These are phyloP conservation scores for Pseudonectria buxi DNA, from an alignment of 2,329 filamentous ascomycete genomes.

Conservation along the genomic window DNA sequence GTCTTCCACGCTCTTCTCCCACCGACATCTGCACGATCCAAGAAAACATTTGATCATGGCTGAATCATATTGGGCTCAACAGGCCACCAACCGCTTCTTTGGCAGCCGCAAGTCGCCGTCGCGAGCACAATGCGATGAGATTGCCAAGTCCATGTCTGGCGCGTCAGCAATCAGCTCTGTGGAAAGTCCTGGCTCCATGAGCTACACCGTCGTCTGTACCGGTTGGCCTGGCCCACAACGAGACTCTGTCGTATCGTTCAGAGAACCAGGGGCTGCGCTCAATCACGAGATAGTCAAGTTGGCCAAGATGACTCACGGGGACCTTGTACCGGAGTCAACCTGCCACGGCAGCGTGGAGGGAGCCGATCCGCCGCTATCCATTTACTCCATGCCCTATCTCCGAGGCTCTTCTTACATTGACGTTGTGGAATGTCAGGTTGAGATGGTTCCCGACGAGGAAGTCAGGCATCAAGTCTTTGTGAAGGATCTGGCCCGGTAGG, in stretches of 20 bases:
- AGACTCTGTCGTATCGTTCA: conserved; percentile 10
- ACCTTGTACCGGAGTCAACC: conserved; percentile 17
- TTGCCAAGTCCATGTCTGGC: conserved; percentile 13
- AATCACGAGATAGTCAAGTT: conserved; percentile 13
- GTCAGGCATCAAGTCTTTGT: conserved; percentile 9
- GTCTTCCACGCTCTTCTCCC: conserved; percentile 1
- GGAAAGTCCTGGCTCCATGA: conserved; percentile 22
- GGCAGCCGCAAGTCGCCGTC: conserved; percentile 14
- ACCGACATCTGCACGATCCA: conserved; percentile 1
- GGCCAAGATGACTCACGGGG: conserved; percentile 20
- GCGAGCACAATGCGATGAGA: conserved; percentile 17
- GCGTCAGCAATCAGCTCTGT: conserved; percentile 14
- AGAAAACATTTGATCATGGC: conserved; percentile 4
- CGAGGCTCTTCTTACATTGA: conserved; percentile 18
- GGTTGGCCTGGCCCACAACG: conserved; percentile 6
- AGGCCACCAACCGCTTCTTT: conserved; percentile 13
- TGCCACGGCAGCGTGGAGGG: conserved; percentile 17
- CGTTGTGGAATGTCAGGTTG: conserved; percentile 12
- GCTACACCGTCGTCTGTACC: conserved; percentile 22
- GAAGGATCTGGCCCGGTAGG: conserved; percentile 11
- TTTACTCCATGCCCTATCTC: conserved; percentile 18
- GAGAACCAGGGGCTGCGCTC: conserved; percentile 8
- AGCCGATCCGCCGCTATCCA: conserved; percentile 17
- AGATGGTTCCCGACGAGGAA: conserved; percentile 14
- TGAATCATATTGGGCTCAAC: conserved; percentile 9